Base-by-base conservation (phyloP, 2,329 filamentous ascomycete species). In the Penicillium corylophilum region DNA sequence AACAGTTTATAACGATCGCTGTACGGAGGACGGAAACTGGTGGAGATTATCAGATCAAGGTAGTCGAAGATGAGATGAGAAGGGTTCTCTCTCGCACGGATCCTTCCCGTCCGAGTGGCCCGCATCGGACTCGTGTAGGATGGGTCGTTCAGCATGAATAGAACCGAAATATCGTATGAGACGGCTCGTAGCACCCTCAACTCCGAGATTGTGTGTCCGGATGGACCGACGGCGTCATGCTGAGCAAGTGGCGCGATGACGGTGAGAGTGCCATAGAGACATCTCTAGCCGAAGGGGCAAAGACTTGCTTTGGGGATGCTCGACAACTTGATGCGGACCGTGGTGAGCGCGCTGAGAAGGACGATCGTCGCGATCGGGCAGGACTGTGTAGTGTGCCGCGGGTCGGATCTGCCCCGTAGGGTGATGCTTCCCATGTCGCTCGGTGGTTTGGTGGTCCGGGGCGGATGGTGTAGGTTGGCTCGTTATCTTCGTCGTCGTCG, bases 241-340 rank as follows among this genome's bases (percentile, higher is more conserved):
- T 61, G n/a, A 64, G 59, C n/a, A 55, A 24, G 40, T 63, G 60
- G 29, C 54, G 60, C 24, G 61, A 63, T 1, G 60, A 60, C 3
- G 59, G 59, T 15, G 60, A 57, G 33, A 62, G 35, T 9, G 60
- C 58, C 54, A 60, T 57, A 13, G 59, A 60, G 15, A 59, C 35
- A n/a, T 63, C 58, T 23, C 53, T 49, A 39, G 56, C 52, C 26
- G 54, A 55, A 16, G 53, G 38, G 8, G 40, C 18, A 44, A 51
- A 45, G 16, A 38, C 48, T 50, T 59, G 51, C 38, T 56, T 60
- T 5, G 58, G 51, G 5, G 56, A 62, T 33, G 8, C 46, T 39
- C 36, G 48, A 31, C 39, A 51, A 23, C 46, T 45, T 2, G 48
- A 44, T 22, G 28, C 47, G 9, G 55, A 52, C 8, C 43, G 42